Base-by-base conservation (phyloP, 306 rosid genomes). In the Quercus wislizeni region DNA sequence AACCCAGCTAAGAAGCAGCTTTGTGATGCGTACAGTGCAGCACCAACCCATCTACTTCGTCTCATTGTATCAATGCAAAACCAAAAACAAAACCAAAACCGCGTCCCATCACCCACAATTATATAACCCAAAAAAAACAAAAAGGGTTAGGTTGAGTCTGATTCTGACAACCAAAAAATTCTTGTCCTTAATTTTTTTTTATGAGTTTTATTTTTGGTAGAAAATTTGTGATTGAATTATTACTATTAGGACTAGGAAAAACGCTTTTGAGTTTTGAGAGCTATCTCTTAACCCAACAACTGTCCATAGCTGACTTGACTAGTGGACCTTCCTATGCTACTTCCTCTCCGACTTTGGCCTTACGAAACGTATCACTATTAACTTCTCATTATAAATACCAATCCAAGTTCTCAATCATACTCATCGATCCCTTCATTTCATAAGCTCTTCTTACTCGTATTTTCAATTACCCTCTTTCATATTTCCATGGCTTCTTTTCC, bases 401-500 rank as follows among this genome's bases (percentile, higher is more conserved):
- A 5, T 27, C 64, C 30, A 58, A 3, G 12, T 41, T 41, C 46
- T 41, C 46, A 41, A 8, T 3, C 46, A 41, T 41, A 8, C 46
- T 41, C 46, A 41, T 41, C 46, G 5, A 23, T 58, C 17, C 25
- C 14, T 4, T 23, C 46, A 41, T 8, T 8, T 8, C 46, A 41
- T 38, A 38, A 7, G 46, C 11, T 38, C 46, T 41, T 41, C 46
- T 41, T 41, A 58, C 30, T 21, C 10, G 13, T 10, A 4, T 13
- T 58, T n/a, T 41, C 21, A 27, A 58, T 27, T 7, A 23, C 64
- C 17, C 64, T 58, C 30, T 58, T 20, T 58, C 17, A 23, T 9
- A 21, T 21, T 10, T 3, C n/a, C 41, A 87, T 86, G 91, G 82
- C 67, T 74, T 72, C 63, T 1, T 18, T 41, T 69, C 71, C 6